phyloP scores from a whole-genome alignment of 1,139 yeast genomes.

The Candida tropicalis region DNA sequence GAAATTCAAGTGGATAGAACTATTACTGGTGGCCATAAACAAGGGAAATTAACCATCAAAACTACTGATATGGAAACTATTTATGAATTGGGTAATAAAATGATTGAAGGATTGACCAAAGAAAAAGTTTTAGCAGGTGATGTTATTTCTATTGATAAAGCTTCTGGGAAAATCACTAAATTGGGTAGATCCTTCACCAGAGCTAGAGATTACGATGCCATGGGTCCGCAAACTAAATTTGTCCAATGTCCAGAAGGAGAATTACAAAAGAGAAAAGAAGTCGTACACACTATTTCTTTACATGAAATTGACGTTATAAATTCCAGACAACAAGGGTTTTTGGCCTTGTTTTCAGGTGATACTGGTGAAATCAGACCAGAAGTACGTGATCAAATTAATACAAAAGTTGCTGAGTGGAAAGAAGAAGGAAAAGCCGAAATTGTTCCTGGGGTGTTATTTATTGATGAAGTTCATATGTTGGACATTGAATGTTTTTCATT shows the following conservation, averaged over 20 bases:
- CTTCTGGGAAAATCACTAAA: conserved; percentile 91
- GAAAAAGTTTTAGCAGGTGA: conserved; percentile 98
- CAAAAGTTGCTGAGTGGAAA: conserved; percentile 97
- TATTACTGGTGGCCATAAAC: conserved; percentile 96
- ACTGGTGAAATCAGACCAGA: conserved; percentile 97
- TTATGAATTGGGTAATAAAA: conserved; percentile 93
- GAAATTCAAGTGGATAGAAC: conserved; percentile 97
- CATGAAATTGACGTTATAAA: conserved; percentile 98
- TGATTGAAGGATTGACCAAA: conserved; percentile 94
- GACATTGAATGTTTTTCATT: conserved; percentile 97
- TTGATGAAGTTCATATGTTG: conserved; percentile 98
- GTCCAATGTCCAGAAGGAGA: conserved; percentile 99
- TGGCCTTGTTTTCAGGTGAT: conserved; percentile 95
- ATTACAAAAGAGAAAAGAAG: conserved; percentile 91
- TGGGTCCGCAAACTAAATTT: conserved; percentile 98
- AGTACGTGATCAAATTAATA: conserved; percentile 95
- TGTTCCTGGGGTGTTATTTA: conserved; percentile 96
- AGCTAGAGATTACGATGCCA: conserved; percentile 97
- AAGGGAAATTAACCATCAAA: conserved; percentile 94
- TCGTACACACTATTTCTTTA: conserved; percentile 92
- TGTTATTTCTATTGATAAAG: conserved; percentile 92
- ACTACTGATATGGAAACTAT: conserved; percentile 99
- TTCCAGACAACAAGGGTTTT: conserved; percentile 95
- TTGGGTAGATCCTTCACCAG: conserved; percentile 94
- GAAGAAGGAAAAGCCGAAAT: conserved; percentile 99